Evolutionary conservation across 805 yeast species (phyloP), one percentile per base, ranked within the genome.

Genomic region (Hanseniaspora hatyaiensis): DNA sequence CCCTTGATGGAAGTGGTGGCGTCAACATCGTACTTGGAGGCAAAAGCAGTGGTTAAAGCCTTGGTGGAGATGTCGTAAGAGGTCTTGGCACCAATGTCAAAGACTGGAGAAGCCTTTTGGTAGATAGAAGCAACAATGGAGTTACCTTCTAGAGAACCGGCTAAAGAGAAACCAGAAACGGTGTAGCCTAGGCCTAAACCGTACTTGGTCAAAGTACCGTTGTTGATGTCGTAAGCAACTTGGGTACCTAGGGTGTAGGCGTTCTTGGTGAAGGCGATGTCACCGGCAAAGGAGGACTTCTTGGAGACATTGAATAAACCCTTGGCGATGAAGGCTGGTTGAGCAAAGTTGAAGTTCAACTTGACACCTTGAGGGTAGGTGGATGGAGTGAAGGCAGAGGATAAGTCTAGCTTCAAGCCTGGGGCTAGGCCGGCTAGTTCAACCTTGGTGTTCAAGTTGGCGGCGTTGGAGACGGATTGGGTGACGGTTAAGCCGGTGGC

Each of bases 11-110:
- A 88, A 55, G 96, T 80, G 54, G 89, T 65, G 51, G 74, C 66
- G 74, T 92, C 98, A 65, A 94, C 79, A 58, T 73, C 71, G 78
- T 89, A 89, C 78, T 86, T 89, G 67, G 96, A 78, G 60, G 96
- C 97, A 56, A 88, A 82, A 76, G 92, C 98, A 61, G 92, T 79
- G 60, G 88, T 96, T 63, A 87, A 77, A 43, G 82, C 67, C 52
- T 64, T 64, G 40, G 77, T 65, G 67, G 77, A 75, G 54, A 95
- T 79, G 73, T 87, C 95, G 79, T 89, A 85, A 57, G 92, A 80
- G 61, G 96, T 95, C 76, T 84, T 88, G 63, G 96, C 95, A 73
- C 96, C 98, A 60, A 87, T 95, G 77, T 92, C 96, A 59, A 89
- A 85, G 59, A 72, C 69, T 56, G 94, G 84, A 59, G 87, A 77